These are phyloP conservation scores for Russula emetica DNA, from an alignment of 768 basidiomycete genomes.

Conservation along the genomic window DNA sequence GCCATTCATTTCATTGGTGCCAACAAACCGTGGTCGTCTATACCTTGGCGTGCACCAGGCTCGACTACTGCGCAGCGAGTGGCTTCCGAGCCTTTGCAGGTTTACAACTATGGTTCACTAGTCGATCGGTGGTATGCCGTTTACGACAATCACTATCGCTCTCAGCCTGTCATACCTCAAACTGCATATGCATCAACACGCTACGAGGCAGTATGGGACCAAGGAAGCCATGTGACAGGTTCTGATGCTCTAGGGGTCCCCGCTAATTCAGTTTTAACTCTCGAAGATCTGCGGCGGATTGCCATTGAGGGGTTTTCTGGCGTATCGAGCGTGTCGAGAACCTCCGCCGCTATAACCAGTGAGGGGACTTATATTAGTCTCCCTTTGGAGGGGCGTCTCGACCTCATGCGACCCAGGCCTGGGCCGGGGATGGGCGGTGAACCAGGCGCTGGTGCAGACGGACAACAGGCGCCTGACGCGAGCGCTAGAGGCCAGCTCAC, in stretches of 20 bases:
- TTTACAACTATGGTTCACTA: constrained; percentile 75
- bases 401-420: constrained; percentile 65
- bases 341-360: constrained; percentile 30
- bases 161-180: constrained; percentile 42
- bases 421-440: constrained; percentile 19
- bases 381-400: constrained; percentile 84
- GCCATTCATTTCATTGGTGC: constrained; percentile 92
- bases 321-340: constrained; percentile 28
- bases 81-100: constrained; percentile 40
- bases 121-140: constrained; percentile 88
- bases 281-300: constrained; percentile 48
- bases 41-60: constrained; percentile 64
- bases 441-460: constrained; percentile 3
- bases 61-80: constrained; percentile 35
- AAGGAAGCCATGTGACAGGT: constrained; percentile 39
- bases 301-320: constrained; percentile 53
- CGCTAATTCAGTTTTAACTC: constrained; percentile 13
- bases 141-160: constrained; percentile 84
- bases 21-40: constrained; percentile 90
- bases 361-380: constrained; percentile 76
- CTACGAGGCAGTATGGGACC: constrained; percentile 77
- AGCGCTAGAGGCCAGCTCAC: background rate
- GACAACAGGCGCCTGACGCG: background rate
- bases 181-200: constrained; percentile 57
- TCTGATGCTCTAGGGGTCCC: constrained; percentile 30